Conservation (phyloP, 75 land plant genomes). For the Cryptomeria japonica region DNA sequence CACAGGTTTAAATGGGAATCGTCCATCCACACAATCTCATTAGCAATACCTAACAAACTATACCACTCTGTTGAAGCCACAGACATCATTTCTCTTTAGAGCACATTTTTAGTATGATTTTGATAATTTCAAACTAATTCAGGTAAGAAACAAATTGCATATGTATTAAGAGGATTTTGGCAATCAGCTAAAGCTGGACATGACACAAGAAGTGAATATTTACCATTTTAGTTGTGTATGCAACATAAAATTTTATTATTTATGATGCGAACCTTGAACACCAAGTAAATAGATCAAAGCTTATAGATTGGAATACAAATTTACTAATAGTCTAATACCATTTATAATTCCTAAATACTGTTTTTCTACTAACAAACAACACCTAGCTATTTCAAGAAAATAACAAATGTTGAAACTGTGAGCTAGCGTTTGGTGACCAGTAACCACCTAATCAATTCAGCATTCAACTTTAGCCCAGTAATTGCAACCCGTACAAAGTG, state of each 20-base stretch:
- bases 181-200: neutral
- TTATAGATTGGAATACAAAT: neutral
- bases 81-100: neutral
- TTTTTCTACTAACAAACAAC: neutral
- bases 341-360: neutral
- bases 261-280: neutral
- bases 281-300: neutral
- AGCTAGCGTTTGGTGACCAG: neutral
- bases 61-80: neutral
- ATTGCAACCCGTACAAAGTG: constrained; percentile 84
- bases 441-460: constrained; percentile 64
- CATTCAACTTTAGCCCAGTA: constrained; percentile 74
- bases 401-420: neutral
- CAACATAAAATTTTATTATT: neutral
- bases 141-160: neutral
- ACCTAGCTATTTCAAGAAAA: neutral
- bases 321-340: neutral
- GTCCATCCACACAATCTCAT: neutral
- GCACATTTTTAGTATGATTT: neutral
- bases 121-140: neutral
- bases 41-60: neutral
- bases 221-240: neutral
- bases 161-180: neutral
- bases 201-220: neutral
- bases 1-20: neutral